phyloP scores from a whole-genome alignment of 345 rosid species.

The Camelina laxa region DNA sequence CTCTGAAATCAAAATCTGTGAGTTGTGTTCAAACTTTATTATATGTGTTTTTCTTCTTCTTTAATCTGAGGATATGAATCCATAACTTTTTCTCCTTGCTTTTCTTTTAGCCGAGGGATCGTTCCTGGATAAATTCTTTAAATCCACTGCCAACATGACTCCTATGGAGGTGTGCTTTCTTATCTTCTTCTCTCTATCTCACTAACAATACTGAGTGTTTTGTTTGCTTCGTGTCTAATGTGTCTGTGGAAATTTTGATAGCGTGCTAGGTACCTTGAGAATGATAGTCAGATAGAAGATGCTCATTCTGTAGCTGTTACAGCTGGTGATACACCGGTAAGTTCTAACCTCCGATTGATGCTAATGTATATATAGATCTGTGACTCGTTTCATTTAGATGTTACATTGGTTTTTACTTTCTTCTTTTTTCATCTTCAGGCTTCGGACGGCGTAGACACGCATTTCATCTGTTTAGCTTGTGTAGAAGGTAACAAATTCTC shows the following conservation, averaged over 20 bases:
- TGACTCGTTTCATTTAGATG: slow-evolving; percentile 5
- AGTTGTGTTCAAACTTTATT: slow-evolving; percentile 35
- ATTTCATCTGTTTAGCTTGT: slow-evolving; percentile 85
- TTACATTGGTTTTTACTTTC: slow-evolving; percentile 1
- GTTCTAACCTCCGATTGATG: background rate
- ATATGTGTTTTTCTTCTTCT: background rate
- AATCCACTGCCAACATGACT: slow-evolving; percentile 75
- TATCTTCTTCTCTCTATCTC: slow-evolving; percentile 10
- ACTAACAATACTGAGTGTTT: slow-evolving; percentile 2
- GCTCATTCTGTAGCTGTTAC: slow-evolving; percentile 90
- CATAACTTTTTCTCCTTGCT: slow-evolving; percentile 19
- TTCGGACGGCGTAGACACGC: slow-evolving; percentile 63
- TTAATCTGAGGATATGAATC: background rate
- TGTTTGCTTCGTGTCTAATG: background rate
- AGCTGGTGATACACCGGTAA: slow-evolving; percentile 84
- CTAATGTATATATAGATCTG: background rate
- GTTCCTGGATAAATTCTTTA: slow-evolving; percentile 77
- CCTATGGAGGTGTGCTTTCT: slow-evolving; percentile 69
- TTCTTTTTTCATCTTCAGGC: slow-evolving; percentile 65
- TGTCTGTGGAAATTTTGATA: slow-evolving; percentile 27
- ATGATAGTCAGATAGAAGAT: slow-evolving; percentile 79
- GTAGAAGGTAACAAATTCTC: slow-evolving; percentile 63
- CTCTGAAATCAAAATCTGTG: slow-evolving; percentile 75
- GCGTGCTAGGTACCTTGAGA: slow-evolving; percentile 86
- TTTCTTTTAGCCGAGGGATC: slow-evolving; percentile 69